Evolutionary conservation across 345 rosid genomes (phyloP).

Genomic region (Murraya paniculata): DNA sequence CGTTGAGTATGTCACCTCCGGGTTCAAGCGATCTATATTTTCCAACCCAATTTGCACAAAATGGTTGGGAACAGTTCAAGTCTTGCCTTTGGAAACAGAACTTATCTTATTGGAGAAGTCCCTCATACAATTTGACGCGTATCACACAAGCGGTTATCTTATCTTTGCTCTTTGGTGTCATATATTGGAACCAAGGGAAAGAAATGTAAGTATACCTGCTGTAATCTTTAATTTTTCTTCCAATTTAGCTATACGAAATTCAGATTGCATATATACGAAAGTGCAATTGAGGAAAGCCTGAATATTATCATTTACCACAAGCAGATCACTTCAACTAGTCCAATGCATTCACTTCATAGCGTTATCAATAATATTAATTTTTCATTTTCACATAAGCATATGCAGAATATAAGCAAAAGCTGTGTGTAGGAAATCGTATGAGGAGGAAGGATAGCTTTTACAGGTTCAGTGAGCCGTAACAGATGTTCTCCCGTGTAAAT

Average conservation of each 20-base stretch:
- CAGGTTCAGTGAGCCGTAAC: not conserved
- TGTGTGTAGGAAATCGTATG: not conserved
- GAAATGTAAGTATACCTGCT: not conserved
- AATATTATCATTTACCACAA: not conserved
- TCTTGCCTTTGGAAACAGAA: constrained; percentile 7
- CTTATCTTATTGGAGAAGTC: constrained; percentile 8
- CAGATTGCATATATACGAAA: not conserved
- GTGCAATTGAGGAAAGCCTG: not conserved
- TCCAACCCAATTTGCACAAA: not conserved
- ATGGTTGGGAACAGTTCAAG: not conserved
- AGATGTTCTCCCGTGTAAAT: too few relatives aligned
- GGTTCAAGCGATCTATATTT: not conserved
- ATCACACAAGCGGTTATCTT: not conserved
- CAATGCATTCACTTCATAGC: too few relatives aligned
- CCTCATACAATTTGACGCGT: not conserved
- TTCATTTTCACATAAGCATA: not conserved
- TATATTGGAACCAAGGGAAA: not conserved
- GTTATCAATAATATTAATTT: too few relatives aligned
- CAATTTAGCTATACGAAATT: not conserved
- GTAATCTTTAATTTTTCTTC: not conserved
- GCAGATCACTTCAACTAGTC: not conserved
- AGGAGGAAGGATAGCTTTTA: not conserved
- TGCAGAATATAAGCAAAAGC: not conserved
- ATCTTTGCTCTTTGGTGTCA: not conserved
- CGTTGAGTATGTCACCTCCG: constrained; percentile 35